These are phyloP conservation scores for Phylloporus arenicola DNA, from an alignment of 768 basidiomycete genomes.

Conservation along the genomic window DNA sequence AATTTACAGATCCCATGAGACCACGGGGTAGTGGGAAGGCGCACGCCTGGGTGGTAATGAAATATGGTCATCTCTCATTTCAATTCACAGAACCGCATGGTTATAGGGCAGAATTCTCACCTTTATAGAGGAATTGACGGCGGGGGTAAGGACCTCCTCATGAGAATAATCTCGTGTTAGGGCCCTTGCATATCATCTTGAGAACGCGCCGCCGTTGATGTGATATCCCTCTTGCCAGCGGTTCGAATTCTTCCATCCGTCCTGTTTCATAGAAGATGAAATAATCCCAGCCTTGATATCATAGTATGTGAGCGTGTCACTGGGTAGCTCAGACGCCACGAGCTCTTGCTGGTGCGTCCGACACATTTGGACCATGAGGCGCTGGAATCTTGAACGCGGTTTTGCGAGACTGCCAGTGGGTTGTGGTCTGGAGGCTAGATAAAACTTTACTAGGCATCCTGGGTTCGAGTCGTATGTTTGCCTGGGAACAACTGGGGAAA, in stretches of 20 bases:
- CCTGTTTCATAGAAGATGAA: constrained; percentile 25
- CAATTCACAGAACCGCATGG: not conserved
- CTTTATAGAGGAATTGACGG: constrained; percentile 2
- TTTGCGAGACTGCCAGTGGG: not conserved
- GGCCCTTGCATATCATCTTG: not conserved
- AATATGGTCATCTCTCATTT: not conserved
- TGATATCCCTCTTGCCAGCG: constrained; percentile 1
- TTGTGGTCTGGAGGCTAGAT: too few species aligned
- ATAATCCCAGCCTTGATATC: constrained; percentile 1
- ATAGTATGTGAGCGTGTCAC: constrained; percentile 3
- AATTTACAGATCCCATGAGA: not conserved
- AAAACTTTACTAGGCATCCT: not conserved
- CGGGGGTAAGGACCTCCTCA: not conserved
- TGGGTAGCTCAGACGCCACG: too few species aligned
- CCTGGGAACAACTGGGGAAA: constrained; percentile 10
- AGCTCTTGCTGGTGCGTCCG: not conserved
- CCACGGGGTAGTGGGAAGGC: too few species aligned
- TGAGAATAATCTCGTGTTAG: constrained; percentile 5
- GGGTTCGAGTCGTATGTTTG: not conserved
- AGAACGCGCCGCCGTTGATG: constrained; percentile 5
- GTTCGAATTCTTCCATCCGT: constrained; percentile 13
- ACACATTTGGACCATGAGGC: constrained; percentile 8
- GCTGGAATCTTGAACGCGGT: not conserved
- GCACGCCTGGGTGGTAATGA: not conserved
- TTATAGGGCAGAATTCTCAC: constrained; percentile 1